Evolutionary conservation across 2,329 filamentous ascomycete species (phyloP), one percentile per base, ranked within the genome.

Genomic region (Fusarium sp.): DNA sequence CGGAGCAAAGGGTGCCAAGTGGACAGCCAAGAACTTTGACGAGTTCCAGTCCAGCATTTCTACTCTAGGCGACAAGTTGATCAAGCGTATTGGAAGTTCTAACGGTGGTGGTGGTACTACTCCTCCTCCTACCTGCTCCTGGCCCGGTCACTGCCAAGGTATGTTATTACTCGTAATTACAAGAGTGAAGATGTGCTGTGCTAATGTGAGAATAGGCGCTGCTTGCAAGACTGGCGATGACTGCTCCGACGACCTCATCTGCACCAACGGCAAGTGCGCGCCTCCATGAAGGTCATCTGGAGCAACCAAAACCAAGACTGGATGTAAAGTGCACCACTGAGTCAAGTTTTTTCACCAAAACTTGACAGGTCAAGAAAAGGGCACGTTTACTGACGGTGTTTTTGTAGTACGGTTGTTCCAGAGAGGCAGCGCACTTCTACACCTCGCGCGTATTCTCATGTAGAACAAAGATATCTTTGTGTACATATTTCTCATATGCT

Each of bases 11-110:
- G 84, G 84, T 22, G 90, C 90, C 0, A 81, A 85, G 33, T 92
- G 90, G 90, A 80, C 81, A 10, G 88, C 90, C 0, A 77, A 78
- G 8, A 85, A 79, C 69, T 86, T 82, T 29, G 79, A 80, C 10
- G 83, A 85, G 17, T 91, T 92, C 71, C 85, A 88, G 79, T 79
- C 72, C n/a, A 90, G 87, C 75, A 86, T 91, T 63, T 78, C 82
- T 60, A 74, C 68, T 0, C 77, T 90, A 1, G 90, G 90, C 1
- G 84, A 91, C 73, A 81, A 79, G 73, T 80, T 92, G 49, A 81
- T 92, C n/a, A 56, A 75, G 56, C 75, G 80, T 9, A 77, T 81
- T 51, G 78, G 75, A 17, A 62, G 55, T 35, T 61, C 44, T 46
- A 40, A 31, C 24, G 36, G 55, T 40, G 62, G 53, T n/a, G 24